Evolutionary conservation across 306 rosid species (phyloP).

Genomic region (Astragalus glycyphyllos): DNA sequence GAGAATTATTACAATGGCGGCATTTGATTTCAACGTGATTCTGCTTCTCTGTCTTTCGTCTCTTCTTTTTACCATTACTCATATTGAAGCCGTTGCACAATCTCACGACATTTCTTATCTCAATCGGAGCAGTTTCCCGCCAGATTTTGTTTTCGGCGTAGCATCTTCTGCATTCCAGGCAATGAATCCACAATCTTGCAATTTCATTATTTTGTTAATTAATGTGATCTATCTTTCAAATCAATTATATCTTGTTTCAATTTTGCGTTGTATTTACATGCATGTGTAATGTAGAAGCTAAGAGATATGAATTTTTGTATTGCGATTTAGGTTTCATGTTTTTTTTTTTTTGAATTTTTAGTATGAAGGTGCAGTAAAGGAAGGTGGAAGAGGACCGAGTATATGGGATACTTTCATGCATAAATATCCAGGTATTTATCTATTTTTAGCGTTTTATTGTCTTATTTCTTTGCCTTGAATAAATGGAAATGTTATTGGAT

Average conservation of each 20-base stretch:
- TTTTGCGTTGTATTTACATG: not conserved
- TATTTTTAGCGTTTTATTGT: too few species aligned
- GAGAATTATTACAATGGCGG: too few species aligned
- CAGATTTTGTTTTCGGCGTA: constrained; percentile 42
- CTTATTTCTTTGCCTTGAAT: too few species aligned
- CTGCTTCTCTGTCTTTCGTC: too few species aligned
- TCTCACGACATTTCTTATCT: constrained; percentile 22
- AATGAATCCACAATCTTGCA: not conserved
- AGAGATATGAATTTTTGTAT: not conserved
- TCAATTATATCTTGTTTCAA: not conserved
- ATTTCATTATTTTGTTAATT: too few species aligned
- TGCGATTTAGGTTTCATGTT: not conserved
- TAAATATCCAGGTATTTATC: constrained; percentile 37
- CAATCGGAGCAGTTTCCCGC: constrained; percentile 42
- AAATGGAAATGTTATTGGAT: not conserved
- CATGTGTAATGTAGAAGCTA: not conserved
- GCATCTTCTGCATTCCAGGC: constrained; percentile 49
- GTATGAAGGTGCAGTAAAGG: constrained; percentile 66
- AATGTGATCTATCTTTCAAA: not conserved
- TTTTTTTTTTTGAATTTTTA: constrained; percentile 24
- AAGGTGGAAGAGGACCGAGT: constrained; percentile 49
- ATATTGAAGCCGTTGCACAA: not conserved
- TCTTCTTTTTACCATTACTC: too few species aligned
- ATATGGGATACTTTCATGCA: constrained; percentile 51
- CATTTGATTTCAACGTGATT: too few species aligned